A percentile compares a stretch with the other conserved stretches of the same genome.
phyloP scores from a whole-genome alignment of 306 rosid species.

The Clitoria ternatea region DNA sequence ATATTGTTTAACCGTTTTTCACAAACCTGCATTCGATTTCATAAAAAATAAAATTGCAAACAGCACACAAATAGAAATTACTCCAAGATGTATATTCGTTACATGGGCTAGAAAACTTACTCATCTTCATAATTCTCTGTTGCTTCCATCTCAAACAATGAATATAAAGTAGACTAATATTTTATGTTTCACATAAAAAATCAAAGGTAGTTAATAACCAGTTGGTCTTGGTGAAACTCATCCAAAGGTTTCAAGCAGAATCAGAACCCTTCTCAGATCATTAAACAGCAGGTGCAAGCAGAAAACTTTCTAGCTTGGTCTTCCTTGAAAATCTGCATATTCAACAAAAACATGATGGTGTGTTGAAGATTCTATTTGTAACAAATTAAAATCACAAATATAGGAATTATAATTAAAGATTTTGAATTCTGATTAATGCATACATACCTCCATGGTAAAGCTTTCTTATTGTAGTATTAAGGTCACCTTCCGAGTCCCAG shows the following conservation, averaged over 20 bases:
- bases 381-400: not conserved
- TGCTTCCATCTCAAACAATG: not conserved
- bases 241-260: not conserved
- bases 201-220: not conserved
- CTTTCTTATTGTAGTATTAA: conserved; percentile 29
- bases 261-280: not conserved
- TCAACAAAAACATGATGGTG: not conserved
- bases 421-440: not conserved
- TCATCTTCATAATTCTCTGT: not conserved
- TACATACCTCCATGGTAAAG: conserved; percentile 18
- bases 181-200: not conserved
- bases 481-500: conserved; percentile 35
- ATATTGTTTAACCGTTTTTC: no score
- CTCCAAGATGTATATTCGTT: no score
- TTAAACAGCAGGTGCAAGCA: not conserved
- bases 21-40: no score
- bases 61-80: no score
- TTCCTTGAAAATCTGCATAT: conserved; percentile 6
- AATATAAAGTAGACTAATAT: not conserved
- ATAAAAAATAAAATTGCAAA: no score
- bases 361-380: not conserved
- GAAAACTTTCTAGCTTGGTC: not conserved
- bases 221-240: not conserved
- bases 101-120: not conserved
- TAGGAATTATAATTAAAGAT: not conserved